Conservation (phyloP, 192 early-diverging fungal species). For the Coemansia javaensis region DNA sequence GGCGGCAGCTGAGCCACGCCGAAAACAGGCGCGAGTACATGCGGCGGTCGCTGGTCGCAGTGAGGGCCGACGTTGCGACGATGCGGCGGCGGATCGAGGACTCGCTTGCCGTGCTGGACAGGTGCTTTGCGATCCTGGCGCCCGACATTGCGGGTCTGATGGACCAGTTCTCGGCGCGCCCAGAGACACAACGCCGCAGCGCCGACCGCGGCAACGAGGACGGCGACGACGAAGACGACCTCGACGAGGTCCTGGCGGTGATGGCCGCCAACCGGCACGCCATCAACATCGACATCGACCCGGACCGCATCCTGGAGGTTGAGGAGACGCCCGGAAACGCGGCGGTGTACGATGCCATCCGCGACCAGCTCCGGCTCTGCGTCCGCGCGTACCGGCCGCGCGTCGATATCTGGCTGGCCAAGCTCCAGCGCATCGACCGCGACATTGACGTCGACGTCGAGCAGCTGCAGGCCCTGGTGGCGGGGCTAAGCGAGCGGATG, state of each 20-base stretch:
- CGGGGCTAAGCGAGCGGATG: conserved; percentile 38
- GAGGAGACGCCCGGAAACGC: conserved; percentile 54
- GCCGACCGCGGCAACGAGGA: background rate
- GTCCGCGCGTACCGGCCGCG: conserved; percentile 46
- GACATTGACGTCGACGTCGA: conserved; percentile 30
- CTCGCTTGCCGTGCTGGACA: conserved; percentile 7
- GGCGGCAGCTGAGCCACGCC: background rate
- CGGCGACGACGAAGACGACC: conserved; percentile 5
- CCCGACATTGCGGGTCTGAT: conserved; percentile 36
- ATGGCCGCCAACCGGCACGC: conserved; percentile 60
- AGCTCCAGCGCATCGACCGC: conserved; percentile 12
- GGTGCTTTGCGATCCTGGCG: conserved; percentile 36
- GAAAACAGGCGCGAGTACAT: conserved; percentile 21
- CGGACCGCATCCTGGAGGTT: conserved; percentile 49
- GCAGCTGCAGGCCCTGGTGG: conserved; percentile 28
- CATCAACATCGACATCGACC: conserved; percentile 54
- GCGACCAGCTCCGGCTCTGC: conserved; percentile 53
- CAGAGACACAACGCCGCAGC: background rate
- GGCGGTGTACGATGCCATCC: conserved; percentile 45
- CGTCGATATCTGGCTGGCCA: conserved; percentile 51
- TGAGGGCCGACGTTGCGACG: conserved; percentile 11
- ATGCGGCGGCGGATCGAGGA: conserved; percentile 3
- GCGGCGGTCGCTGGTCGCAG: conserved; percentile 17
- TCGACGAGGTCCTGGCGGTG: conserved; percentile 49
- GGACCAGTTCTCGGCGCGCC: background rate